A percentile compares a stretch with the other conserved stretches of the same genome.
These are phyloP conservation scores for Ceratocystis lukuohia DNA, from an alignment of 2,329 filamentous ascomycete species.

Conservation along the genomic window DNA sequence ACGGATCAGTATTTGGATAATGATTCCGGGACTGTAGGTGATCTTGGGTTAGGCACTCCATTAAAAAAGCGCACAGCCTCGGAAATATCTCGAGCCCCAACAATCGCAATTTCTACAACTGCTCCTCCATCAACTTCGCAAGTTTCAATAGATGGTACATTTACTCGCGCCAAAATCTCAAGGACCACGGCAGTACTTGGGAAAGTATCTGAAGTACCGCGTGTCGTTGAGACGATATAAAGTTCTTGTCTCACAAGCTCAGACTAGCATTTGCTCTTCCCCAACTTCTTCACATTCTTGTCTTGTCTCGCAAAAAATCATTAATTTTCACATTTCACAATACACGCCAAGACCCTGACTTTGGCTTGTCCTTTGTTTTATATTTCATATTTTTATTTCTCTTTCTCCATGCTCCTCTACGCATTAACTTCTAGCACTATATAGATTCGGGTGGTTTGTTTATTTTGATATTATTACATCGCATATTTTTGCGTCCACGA, in stretches of 20 bases:
- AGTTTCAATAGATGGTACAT: background rate
- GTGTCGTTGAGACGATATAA: slow-evolving; percentile 30
- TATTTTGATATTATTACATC: too few species aligned
- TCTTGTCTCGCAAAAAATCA: too few species aligned
- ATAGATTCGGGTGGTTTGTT: too few species aligned
- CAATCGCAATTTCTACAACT: background rate
- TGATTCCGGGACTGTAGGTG: slow-evolving; percentile 16
- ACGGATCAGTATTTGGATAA: slow-evolving; percentile 38
- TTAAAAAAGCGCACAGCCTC: slow-evolving; percentile 37
- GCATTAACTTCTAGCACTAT: too few species aligned
- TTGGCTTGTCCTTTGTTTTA: background rate
- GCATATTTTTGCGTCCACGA: too few species aligned
- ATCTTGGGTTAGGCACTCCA: slow-evolving; percentile 11
- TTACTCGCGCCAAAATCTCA: slow-evolving; percentile 13
- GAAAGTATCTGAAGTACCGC: slow-evolving; percentile 23
- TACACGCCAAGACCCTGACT: too few species aligned
- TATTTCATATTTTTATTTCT: background rate
- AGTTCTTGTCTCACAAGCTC: slow-evolving; percentile 23
- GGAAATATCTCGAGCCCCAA: slow-evolving; percentile 36
- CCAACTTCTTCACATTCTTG: too few species aligned
- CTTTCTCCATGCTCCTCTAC: background rate
- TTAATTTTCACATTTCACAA: too few species aligned
- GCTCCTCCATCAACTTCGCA: slow-evolving; percentile 1
- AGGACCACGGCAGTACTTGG: slow-evolving; percentile 7
- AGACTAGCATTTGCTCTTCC: background rate